Conservation (phyloP, 331 rosid species). For the Ulmus americana region DNA sequence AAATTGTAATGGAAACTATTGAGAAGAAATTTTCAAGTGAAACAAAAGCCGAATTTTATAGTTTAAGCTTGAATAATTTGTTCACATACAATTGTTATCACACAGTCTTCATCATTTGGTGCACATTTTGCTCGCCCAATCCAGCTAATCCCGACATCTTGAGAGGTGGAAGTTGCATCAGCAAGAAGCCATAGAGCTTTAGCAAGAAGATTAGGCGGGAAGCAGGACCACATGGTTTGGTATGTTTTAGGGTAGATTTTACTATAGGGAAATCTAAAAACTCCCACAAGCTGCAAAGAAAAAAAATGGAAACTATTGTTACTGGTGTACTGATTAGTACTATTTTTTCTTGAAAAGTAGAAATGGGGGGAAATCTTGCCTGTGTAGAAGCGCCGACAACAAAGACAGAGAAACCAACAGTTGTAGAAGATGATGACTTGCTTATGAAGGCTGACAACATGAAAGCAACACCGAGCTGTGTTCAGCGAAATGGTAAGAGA, state of each 20-base stretch:
- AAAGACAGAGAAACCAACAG: constrained; percentile 57
- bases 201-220: constrained; percentile 85
- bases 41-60: constrained; percentile 2
- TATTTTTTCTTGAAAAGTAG: constrained; percentile 10
- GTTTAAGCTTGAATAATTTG: constrained; percentile 2
- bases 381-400: constrained; percentile 61
- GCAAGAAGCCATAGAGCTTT: constrained; percentile 54
- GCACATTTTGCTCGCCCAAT: constrained; percentile 48
- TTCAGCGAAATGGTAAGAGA: constrained; percentile 9
- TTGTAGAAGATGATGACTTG: constrained; percentile 70
- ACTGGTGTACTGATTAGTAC: constrained; percentile 13
- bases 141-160: constrained; percentile 69
- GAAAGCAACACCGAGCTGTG: constrained; percentile 76
- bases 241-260: neutral
- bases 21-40: constrained; percentile 8
- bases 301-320: constrained; percentile 18
- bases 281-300: constrained; percentile 42
- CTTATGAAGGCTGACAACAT: constrained; percentile 75
- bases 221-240: constrained; percentile 54
- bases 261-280: constrained; percentile 49
- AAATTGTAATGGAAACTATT: neutral
- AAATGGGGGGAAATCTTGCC: constrained; percentile 39
- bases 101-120: constrained; percentile 34
- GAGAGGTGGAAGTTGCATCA: constrained; percentile 40
- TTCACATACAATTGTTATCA: constrained; percentile 59